Base-by-base conservation (phyloP, 257 asterid species). In the Coffea eugenioides region DNA sequence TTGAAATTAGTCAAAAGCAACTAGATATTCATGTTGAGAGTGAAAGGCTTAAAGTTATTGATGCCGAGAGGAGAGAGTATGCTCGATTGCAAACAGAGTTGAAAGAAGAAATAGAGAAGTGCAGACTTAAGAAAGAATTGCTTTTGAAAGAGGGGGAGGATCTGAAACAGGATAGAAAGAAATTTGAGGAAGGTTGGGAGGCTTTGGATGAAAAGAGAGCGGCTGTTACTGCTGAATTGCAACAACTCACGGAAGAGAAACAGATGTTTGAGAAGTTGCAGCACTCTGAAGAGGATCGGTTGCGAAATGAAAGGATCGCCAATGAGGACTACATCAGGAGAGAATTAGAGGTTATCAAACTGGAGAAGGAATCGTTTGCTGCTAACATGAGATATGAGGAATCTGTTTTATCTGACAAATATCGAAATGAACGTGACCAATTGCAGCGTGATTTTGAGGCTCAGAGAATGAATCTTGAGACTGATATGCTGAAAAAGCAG, bases 121-220 rank as follows among this genome's bases (percentile, higher is more conserved):
- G 83, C 86, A 88, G 83, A 72, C 80, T 75, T 73, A 87, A 86
- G 83, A 85, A 80, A 16, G 90, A 85, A 71, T 83, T 88, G 81
- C 87, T 92, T 75, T 78, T 84, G 82, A 90, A 91, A 87, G 91
- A 91, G 84, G 84, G 65, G 66, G 94, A 91, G 71, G 91, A 84
- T 72, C 82, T 94, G 80, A 94, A 87, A 88, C 86, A 80, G 77
- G 97, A 94, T 80, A 90, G 86, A 74, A 83, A 82, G 82, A 91
- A 89, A 83, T 91, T 91, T 65, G 95, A 94, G 89, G 91, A 91
- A 82, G 96, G 91, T 76, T 94, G 98, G 98, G 94, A 94, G 84
- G 84, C 83, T 41, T 89, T 94, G 51, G 97, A 94, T 86, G 91
- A 87, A 81, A 92, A 92, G 86, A 88, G 90, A 84, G 87, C 89